Conservation (phyloP, 305 asterid species). For the Euphrasia arctica region DNA sequence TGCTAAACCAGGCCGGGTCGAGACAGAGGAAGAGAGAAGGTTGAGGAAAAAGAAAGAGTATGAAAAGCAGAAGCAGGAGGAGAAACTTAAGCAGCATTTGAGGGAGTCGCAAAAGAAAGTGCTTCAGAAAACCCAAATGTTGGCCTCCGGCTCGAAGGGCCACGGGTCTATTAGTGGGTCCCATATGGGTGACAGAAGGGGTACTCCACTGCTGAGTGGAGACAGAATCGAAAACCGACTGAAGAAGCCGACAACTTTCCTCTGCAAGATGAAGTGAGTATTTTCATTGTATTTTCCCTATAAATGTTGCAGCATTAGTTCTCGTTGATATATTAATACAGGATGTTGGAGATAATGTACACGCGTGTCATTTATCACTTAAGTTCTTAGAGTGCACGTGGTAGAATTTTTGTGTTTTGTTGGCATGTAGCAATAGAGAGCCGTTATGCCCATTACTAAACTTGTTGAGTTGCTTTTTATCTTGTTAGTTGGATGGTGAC, state of each 20-base stretch:
- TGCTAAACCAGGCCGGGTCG: slow-evolving; percentile 50
- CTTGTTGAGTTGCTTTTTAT: not conserved
- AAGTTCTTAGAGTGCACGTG: slow-evolving; percentile 16
- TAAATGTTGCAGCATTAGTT: not conserved
- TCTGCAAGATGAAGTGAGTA: slow-evolving; percentile 98
- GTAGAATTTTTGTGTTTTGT: slow-evolving; percentile 14
- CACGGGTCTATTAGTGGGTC: slow-evolving; percentile 87
- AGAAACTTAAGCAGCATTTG: slow-evolving; percentile 70
- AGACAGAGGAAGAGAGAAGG: slow-evolving; percentile 95
- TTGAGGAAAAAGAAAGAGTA: slow-evolving; percentile 79
- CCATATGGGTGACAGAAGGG: slow-evolving; percentile 80
- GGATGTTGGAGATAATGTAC: not conserved
- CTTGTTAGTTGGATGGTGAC: slow-evolving; percentile 7
- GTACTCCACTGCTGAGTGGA: slow-evolving; percentile 70
- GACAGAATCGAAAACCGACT: slow-evolving; percentile 89
- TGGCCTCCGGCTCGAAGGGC: slow-evolving; percentile 72
- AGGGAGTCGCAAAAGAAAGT: slow-evolving; percentile 83
- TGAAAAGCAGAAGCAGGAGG: slow-evolving; percentile 85
- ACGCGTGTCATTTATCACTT: not conserved
- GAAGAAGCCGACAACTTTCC: slow-evolving; percentile 96
- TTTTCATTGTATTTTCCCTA: slow-evolving; percentile 18
- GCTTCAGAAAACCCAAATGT: slow-evolving; percentile 74
- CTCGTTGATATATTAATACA: slow-evolving; percentile 12
- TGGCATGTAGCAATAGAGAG: slow-evolving; percentile 3
- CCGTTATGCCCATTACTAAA: too few species aligned